A percentile compares a stretch with the other conserved stretches of the same genome.
phyloP scores from a whole-genome alignment of 2,329 filamentous ascomycete species.

The Alternaria ventricosa region DNA sequence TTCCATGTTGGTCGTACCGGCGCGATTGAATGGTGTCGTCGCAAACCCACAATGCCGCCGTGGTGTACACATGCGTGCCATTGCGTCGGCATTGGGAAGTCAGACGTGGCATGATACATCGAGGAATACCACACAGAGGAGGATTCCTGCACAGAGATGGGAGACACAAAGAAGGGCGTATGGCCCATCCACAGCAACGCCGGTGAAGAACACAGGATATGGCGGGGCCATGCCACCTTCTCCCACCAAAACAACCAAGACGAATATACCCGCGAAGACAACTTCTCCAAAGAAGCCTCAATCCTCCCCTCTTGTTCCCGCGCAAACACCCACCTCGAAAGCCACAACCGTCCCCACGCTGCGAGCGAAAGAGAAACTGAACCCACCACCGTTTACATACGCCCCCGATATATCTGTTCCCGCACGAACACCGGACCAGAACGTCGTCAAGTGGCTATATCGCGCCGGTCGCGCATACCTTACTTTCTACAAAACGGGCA shows the following conservation, averaged over 20 bases:
- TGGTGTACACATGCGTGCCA: constrained; percentile 5
- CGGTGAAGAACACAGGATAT: constrained; percentile 10
- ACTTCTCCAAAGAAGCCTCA: neutral
- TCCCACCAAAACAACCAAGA: constrained; percentile 13
- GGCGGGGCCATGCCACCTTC: constrained; percentile 4
- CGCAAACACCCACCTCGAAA: neutral
- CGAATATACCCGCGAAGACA: constrained; percentile 4
- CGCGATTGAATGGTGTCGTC: constrained; percentile 1
- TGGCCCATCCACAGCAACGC: constrained; percentile 12
- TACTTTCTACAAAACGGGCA: constrained; percentile 84
- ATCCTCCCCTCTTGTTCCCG: constrained; percentile 1
- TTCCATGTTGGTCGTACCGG: constrained; percentile 1
- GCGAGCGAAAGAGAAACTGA: constrained; percentile 55
- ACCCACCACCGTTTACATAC: constrained; percentile 75
- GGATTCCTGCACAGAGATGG: neutral
- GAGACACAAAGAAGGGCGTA: neutral
- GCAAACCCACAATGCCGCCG: constrained; percentile 17
- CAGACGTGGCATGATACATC: constrained; percentile 12
- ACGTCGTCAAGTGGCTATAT: constrained; percentile 62
- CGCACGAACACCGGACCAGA: constrained; percentile 55
- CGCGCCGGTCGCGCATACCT: constrained; percentile 76
- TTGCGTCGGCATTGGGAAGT: constrained; percentile 12
- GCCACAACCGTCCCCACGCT: constrained; percentile 8
- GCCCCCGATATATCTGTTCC: constrained; percentile 74
- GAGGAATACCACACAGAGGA: neutral